Evolutionary conservation across 2,329 filamentous ascomycete genomes (phyloP).

Genomic region (Onygenales sp.): DNA sequence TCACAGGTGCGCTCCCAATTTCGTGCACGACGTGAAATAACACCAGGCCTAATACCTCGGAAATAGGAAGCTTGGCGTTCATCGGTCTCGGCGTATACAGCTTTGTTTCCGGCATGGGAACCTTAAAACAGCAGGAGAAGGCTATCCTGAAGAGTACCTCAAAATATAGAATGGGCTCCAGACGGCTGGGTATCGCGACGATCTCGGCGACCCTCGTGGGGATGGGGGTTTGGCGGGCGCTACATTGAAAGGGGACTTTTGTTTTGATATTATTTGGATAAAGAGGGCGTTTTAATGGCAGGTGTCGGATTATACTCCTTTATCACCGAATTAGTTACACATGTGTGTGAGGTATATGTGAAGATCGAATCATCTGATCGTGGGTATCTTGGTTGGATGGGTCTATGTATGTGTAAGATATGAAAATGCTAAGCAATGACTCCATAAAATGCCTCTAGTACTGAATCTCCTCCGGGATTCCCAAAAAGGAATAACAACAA

Average conservation of each 20-base stretch:
- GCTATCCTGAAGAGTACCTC: conserved; percentile 59
- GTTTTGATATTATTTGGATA: neutral
- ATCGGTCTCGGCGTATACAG: conserved; percentile 67
- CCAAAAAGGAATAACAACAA: conserved; percentile 14
- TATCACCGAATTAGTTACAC: too few relatives aligned
- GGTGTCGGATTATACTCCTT: too few relatives aligned
- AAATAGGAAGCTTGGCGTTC: conserved; percentile 53
- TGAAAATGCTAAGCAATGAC: conserved; percentile 6
- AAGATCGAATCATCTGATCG: neutral
- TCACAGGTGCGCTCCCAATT: conserved; percentile 51
- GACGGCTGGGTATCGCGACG: conserved; percentile 55
- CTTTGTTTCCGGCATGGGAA: conserved; percentile 63
- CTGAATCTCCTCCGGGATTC: neutral
- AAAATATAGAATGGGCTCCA: conserved; percentile 62
- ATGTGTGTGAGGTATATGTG: neutral
- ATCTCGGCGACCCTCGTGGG: conserved; percentile 60
- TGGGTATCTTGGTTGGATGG: conserved; percentile 11
- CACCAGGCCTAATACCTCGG: neutral
- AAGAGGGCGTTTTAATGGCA: too few relatives aligned
- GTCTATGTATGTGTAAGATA: conserved; percentile 7
- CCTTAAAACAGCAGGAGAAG: conserved; percentile 55
- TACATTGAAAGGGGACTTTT: conserved; percentile 6
- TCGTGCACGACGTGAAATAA: neutral
- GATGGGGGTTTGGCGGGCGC: conserved; percentile 59
- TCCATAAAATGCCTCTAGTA: conserved; percentile 4